Base-by-base conservation (phyloP, 2,329 filamentous ascomycete genomes). In the Xylaria sp. region DNA sequence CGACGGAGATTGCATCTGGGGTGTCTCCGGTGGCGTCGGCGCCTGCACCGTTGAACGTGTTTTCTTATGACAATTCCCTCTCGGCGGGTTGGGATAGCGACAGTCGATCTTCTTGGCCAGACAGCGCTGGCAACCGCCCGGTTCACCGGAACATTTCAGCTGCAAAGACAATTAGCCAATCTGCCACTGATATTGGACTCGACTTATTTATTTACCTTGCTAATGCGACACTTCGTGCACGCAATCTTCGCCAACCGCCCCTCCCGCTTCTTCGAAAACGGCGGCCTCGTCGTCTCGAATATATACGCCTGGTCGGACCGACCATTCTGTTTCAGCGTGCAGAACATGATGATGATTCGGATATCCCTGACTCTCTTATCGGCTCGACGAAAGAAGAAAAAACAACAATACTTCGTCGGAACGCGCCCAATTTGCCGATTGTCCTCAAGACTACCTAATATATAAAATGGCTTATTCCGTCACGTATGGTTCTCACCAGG, bases 71-170 rank as follows among this genome's bases (percentile, higher is more conserved):
- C 55, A 52, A 7, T 63, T 60, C 9, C 62, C 61, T 11, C 61
- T 55, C 5, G 62, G 53, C 2, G 62, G 58, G 13, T 54, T 61
- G 3, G 61, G 62, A 59, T 64, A 64, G 39, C 62, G 57, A 44
- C 62, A 64, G 8, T 63, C 56, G 39, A 55, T 59, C 42, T 64
- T 64, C 9, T 63, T 64, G 9, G 62, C 37, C 30, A 62, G 51
- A 37, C 62, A 64, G 35, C 62, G 53, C 16, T 64, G 62, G 52
- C 62, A 64, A 30, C 62, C 60, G 11, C 59, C 16, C 3, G 55
- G 58, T 46, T 64, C 62, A 2, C 62, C 58, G 52, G 62, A 64
- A 52, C 62, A 64, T 59, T 64, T 64, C 7, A 64, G 61, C 62
- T 64, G 9, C 57, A 23, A 23, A 48, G n/a, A 39, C 19, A 11